Evolutionary conservation across 192 early-diverging fungal species (phyloP), one percentile per base, ranked within the genome.

Genomic region (Endogone sp.): DNA sequence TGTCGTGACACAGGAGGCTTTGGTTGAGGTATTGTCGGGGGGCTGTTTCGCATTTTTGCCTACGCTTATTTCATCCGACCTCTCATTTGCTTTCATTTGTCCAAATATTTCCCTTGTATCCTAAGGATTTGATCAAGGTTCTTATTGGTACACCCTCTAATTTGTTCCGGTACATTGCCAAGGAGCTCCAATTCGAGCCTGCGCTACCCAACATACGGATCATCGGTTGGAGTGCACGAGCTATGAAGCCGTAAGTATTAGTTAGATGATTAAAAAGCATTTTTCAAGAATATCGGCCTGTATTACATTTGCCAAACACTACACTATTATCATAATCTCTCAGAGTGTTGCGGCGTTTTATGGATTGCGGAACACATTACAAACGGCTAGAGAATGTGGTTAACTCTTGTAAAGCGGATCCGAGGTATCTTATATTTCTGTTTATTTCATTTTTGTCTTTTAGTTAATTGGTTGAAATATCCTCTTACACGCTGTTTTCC

Each of bases 331-430:
- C n/a, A n/a, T n/a, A n/a, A n/a, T n/a, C 37, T 16, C 16, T 16
- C 37, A 49, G 37, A 49, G 37, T 49, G 16, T 49, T 49, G 16
- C 37, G 37, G 9, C 37, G 37, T 25, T 49, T 49, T 49, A 49
- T 49, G 37, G 37, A 49, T 49, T 49, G 37, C 37, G 79, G 76
- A 26, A 77, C 73, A 9, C 62, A 73, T 30, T 71, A 77, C 61
- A 62, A 69, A 28, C 24, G 73, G n/a, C 56, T 81, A 16, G 63
- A 64, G n/a, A n/a, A 65, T 31, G 71, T 81, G 3, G 63, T 67
- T 10, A 63, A 75, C 0, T 63, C 55, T 24, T 78, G 76, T 24
- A 69, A 61, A 13, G 65, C 66, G 13, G 69, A 70, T 24, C 67
- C 65, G 32, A 77, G 69, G 79, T 80, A 77, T 24, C 55, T 54